Base-by-base conservation (phyloP, 495 filamentous ascomycete species). In the Trypethelium eluteriae region DNA sequence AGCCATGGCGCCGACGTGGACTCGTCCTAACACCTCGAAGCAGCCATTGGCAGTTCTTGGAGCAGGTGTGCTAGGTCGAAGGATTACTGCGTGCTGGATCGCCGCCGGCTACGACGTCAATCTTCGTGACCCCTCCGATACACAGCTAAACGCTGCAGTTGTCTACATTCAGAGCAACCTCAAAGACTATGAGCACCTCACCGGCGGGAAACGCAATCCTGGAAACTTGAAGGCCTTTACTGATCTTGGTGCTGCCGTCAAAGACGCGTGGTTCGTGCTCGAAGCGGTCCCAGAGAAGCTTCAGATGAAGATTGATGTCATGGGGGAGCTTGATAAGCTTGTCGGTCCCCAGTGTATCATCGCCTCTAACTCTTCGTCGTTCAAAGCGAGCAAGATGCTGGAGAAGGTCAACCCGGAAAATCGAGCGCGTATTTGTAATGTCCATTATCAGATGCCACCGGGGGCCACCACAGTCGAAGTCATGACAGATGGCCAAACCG, bases 241-340 rank as follows among this genome's bases (percentile, higher is more conserved):
- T 39, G 72, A 77, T 41, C 47, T 84, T 11, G 56, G 73, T 25
- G 66, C 75, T 0, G 79, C 79, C 0, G 74, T 84, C 2, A 36
- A 67, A n/a, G 76, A 80, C 50, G 74, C 80, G 1, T 83, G 75
- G 76, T 76, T 84, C 3, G 78, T 84, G 11, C 79, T 86, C 66
- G 83, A 86, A 68, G 79, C 78, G 16, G 79, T 85, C 2, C 83
- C 84, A 0, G 84, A 86, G 74, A 80, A 79, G 62, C 64, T 84
- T 4, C 68, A 74, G 7, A 70, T 84, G 62, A 86, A 85, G 74
- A 79, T 80, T 10, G 71, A 72, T 18, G 77, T 79, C 2, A 77
- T 87, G 16, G 81, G 74, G 0, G 70, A 81, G 11, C 66, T 86
- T 6, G 84, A 84, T 34, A 65, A 69, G 4, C 56, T 76, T 0